Evolutionary conservation across 208 protist species (phyloP).

Genomic region (Leishmania tropica): DNA sequence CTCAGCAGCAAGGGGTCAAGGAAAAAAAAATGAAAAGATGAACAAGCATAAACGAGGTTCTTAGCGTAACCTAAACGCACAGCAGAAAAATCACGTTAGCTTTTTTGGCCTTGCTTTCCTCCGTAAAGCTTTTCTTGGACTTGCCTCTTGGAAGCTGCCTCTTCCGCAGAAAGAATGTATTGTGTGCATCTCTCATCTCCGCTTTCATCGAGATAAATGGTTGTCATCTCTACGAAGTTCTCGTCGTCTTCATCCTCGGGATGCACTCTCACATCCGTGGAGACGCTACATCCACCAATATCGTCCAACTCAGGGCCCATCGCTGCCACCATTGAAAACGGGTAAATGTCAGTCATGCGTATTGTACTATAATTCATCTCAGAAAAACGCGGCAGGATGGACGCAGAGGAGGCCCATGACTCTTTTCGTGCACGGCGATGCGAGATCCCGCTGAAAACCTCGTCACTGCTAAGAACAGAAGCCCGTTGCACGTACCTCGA

Average conservation of each 20-base stretch:
- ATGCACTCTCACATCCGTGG: neutral
- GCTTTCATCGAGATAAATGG: neutral
- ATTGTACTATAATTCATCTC: constrained; percentile 12
- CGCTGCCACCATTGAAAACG: neutral
- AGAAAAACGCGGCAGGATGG: neutral
- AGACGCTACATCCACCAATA: neutral
- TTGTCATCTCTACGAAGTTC: constrained; percentile 8
- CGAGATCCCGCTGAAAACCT: constrained; percentile 2
- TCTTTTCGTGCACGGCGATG: constrained; percentile 1
- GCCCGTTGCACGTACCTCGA: constrained; percentile 11
- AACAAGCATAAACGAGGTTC: neutral
- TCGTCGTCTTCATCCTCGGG: neutral
- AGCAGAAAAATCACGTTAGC: neutral
- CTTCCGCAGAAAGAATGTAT: constrained; percentile 15
- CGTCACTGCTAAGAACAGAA: constrained; percentile 17
- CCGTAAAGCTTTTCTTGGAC: constrained; percentile 6
- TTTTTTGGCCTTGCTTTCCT: neutral
- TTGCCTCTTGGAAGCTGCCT: constrained; percentile 12
- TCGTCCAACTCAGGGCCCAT: neutral
- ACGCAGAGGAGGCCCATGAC: neutral
- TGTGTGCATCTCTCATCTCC: neutral
- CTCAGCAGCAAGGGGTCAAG: neutral
- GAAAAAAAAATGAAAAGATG: constrained; percentile 8
- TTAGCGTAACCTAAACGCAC: neutral
- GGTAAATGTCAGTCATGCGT: neutral